Base-by-base conservation (phyloP, 768 basidiomycete species). In the Pseudohyphozyma bogoriensis region DNA sequence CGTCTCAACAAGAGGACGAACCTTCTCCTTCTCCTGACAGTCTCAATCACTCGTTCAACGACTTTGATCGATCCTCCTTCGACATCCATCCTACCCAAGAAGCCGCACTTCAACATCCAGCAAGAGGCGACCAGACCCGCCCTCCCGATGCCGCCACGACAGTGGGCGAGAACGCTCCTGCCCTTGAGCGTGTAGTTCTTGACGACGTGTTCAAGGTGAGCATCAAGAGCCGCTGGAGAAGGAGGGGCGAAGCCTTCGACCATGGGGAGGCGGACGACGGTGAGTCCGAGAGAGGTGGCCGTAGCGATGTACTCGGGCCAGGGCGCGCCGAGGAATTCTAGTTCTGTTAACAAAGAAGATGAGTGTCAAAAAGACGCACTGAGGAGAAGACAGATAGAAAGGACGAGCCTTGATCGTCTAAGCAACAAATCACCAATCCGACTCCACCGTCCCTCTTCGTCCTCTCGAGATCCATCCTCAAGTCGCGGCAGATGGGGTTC, bases 91-190 rank as follows among this genome's bases (percentile, higher is more conserved):
- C 55, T 22, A 46, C 54, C 33, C 55, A 92, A 70, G n/a, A 95
- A 78, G 6, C 91, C 92, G 63, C 95, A 82, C 72, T 87, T 89
- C 60, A 93, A 78, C 72, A 87, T 79, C 92, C 92, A 96, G 69
- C 87, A 89, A 66, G 85, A 88, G 2, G 90, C 91, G 47, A 96
- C 79, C 29, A 96, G 79, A 1, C 92, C 93, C 0, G 92, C 93
- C 22, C 92, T 81, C 4, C 92, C 92, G 10, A 97, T 86, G 5
- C 93, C 93, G 20, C 92, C 92, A 22, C 92, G 82, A 72, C 93
- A 97, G 68, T 96, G 93, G 16, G 85, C 86, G 15, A 93, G 79
- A 12, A 91, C 79, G 12, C 82, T 79, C 0, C 80, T 71, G 3
- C 91, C 89, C 8, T 75, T 76, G 5, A 91, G 76, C 1, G 90